Percentiles rank a stretch among this genome's conserved stretches.
Evolutionary conservation across 179 eudicot genomes (phyloP).

Genomic region (Sideroxylon spinosum): DNA sequence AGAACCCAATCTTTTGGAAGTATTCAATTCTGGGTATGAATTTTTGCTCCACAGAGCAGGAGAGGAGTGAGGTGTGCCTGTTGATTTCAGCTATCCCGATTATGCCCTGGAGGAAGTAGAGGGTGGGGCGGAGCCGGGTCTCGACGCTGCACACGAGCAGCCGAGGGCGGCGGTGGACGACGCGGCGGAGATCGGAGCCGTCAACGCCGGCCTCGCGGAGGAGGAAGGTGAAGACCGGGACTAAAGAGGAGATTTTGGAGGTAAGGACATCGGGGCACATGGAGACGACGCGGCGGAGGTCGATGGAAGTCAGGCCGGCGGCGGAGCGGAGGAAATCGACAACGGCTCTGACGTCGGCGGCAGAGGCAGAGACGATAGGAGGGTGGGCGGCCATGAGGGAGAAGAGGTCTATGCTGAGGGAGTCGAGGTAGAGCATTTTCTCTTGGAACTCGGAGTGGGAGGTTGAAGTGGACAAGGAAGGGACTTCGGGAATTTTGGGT

Average conservation of each 20-base stretch:
- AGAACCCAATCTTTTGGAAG: constrained; percentile 55
- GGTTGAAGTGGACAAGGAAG: constrained; percentile 13
- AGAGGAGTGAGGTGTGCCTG: constrained; percentile 58
- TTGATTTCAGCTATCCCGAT: constrained; percentile 60
- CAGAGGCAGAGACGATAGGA: constrained; percentile 35
- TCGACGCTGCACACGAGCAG: constrained; percentile 55
- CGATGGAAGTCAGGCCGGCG: constrained; percentile 40
- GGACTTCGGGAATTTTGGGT: constrained; percentile 20
- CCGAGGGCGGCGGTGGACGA: constrained; percentile 73
- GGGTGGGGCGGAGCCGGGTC: constrained; percentile 61
- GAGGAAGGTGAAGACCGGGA: constrained; percentile 71
- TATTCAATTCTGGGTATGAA: constrained; percentile 63
- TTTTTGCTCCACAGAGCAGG: constrained; percentile 72
- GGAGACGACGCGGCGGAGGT: constrained; percentile 52
- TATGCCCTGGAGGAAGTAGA: constrained; percentile 72
- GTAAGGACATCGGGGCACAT: constrained; percentile 76
- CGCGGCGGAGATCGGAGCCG: constrained; percentile 44
- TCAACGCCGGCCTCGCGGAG: constrained; percentile 66
- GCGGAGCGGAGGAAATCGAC: constrained; percentile 42
- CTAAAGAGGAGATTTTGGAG: constrained; percentile 23
- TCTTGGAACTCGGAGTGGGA: constrained; percentile 40
- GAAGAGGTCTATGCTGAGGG: constrained; percentile 70
- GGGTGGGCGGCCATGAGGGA: constrained; percentile 42
- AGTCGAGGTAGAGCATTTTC: constrained; percentile 62
- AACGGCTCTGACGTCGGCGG: constrained; percentile 38